These are phyloP conservation scores for Hondaea fermentalgiana DNA, from an alignment of 108 stramenopile species.

Conservation along the genomic window DNA sequence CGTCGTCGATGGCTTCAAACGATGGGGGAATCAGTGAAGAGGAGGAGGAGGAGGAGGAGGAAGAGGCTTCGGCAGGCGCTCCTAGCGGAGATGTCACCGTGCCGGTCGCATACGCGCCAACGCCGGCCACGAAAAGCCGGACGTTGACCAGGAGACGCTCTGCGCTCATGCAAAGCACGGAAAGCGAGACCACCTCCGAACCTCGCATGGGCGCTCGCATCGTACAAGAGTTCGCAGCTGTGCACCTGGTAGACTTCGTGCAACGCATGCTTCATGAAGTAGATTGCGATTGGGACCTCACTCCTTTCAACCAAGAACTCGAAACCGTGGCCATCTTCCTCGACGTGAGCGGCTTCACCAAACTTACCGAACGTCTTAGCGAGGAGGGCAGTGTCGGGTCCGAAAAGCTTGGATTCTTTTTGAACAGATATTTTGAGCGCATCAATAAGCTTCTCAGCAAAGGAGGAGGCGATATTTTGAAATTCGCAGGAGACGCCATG, in stretches of 20 bases:
- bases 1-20: background rate
- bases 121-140: background rate
- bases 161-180: background rate
- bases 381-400: slow-evolving; percentile 31
- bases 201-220: background rate
- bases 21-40: background rate
- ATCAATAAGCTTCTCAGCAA: slow-evolving; percentile 48
- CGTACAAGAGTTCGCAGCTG: background rate
- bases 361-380: slow-evolving; percentile 42
- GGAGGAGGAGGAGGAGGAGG: background rate
- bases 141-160: background rate
- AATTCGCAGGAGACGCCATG: slow-evolving; percentile 56
- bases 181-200: background rate
- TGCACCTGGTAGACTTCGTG: background rate
- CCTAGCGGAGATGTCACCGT: background rate
- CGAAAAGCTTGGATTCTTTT: slow-evolving; percentile 42
- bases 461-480: slow-evolving; percentile 53
- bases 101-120: background rate
- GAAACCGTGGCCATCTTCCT: slow-evolving; percentile 49
- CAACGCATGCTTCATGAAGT: background rate
- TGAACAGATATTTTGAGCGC: slow-evolving; percentile 49
- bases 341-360: slow-evolving; percentile 54
- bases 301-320: background rate
- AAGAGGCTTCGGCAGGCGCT: background rate
- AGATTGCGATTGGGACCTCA: background rate